Conservation (phyloP, 1,139 yeast species). For the Kodamaea ohmeri region DNA sequence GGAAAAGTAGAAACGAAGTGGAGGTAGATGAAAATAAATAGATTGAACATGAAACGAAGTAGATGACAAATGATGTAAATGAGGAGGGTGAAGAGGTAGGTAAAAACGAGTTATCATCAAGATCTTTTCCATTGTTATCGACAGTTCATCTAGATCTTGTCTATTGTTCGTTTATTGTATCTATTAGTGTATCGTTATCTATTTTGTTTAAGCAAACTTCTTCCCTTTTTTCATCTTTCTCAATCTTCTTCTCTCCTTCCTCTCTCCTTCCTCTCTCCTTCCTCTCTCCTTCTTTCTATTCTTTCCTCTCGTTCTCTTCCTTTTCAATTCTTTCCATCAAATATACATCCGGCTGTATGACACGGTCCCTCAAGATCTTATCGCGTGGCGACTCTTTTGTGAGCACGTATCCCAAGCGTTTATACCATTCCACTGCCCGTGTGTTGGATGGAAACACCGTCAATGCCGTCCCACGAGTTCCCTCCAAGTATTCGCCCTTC, state of each 20-base stretch:
- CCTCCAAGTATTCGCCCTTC: slow-evolving; percentile 9
- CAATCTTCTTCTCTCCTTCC: not conserved
- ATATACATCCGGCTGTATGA: slow-evolving; percentile 43
- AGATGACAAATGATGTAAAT: not conserved
- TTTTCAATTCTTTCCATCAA: slow-evolving; percentile 18
- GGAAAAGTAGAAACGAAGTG: slow-evolving; percentile 30
- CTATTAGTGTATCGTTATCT: too few relatives aligned
- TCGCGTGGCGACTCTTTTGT: slow-evolving; percentile 47
- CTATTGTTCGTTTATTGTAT: too few relatives aligned
- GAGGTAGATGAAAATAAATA: slow-evolving; percentile 12
- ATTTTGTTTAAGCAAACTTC: too few relatives aligned
- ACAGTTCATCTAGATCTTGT: too few relatives aligned
- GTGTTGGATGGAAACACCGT: slow-evolving; percentile 53
- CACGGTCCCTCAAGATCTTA: slow-evolving; percentile 36
- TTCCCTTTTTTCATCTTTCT: not conserved
- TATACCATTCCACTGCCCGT: slow-evolving; percentile 45
- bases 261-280: not conserved
- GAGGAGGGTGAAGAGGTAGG: not conserved
- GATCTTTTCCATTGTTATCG: too few relatives aligned
- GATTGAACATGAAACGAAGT: not conserved
- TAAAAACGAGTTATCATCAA: too few relatives aligned
- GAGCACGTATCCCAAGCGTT: slow-evolving; percentile 33
- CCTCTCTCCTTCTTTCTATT: not conserved
- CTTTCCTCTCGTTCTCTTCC: not conserved
- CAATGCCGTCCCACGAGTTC: slow-evolving; percentile 34